Percentiles rank a stretch among this genome's conserved stretches.
These are phyloP conservation scores for Oidiodendron maius DNA, from an alignment of 495 filamentous ascomycete species.

Conservation along the genomic window DNA sequence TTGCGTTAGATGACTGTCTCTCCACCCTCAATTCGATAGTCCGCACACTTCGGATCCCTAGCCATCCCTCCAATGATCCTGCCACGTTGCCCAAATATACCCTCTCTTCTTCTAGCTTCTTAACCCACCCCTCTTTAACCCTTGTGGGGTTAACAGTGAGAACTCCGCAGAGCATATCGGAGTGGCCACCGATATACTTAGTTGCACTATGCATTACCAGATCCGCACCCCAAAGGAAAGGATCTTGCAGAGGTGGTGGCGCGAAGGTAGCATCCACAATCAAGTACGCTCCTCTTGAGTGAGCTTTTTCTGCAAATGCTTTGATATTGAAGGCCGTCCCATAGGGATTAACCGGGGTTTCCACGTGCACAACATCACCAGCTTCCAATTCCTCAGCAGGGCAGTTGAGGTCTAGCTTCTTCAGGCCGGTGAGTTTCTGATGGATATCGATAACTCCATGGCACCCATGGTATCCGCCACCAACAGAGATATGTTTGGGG, in stretches of 20 bases:
- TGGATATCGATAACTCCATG: constrained; percentile 75
- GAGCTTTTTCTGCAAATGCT: constrained; percentile 64
- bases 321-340: constrained; percentile 71
- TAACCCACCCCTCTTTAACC: constrained; percentile 46
- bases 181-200: constrained; percentile 94
- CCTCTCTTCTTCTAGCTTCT: constrained; percentile 55
- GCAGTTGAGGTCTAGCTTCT: constrained; percentile 59
- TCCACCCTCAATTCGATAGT: constrained; percentile 79
- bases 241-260: constrained; percentile 84
- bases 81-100: constrained; percentile 75
- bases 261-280: constrained; percentile 89
- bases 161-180: constrained; percentile 83
- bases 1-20: constrained; percentile 65
- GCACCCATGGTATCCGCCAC: constrained; percentile 86
- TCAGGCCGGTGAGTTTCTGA: constrained; percentile 60
- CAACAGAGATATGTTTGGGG: constrained; percentile 72
- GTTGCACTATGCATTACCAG: constrained; percentile 86
- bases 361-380: constrained; percentile 86
- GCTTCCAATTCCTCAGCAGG: constrained; percentile 45
- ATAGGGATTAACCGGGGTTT: constrained; percentile 87
- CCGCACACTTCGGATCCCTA: constrained; percentile 77
- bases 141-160: constrained; percentile 49
- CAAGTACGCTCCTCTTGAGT: constrained; percentile 64
- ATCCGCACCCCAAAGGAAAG: constrained; percentile 74
- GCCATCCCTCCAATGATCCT: constrained; percentile 88